Base-by-base conservation (phyloP, 1,284 basidiomycete species). In the Apiotrichum mycotoxinovorans region DNA sequence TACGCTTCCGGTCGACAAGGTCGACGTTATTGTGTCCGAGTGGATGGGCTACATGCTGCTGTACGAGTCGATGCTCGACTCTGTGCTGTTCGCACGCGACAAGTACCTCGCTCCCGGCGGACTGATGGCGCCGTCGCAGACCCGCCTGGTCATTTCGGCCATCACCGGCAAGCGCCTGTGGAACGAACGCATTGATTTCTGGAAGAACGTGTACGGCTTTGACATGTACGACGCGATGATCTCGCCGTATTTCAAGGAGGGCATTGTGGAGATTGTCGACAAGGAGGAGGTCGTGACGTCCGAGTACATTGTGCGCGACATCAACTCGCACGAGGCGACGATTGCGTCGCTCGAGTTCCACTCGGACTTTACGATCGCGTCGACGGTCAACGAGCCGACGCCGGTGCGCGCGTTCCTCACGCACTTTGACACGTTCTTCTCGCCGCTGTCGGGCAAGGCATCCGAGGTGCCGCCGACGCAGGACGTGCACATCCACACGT, bases 21-120 rank as follows among this genome's bases (percentile, higher is more conserved):
- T 98, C 35, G 94, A 98, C 73, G 83, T 98, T 51, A 92, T 98
- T 71, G 82, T 98, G 50, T 93, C 89, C 30, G 95, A 98, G 77
- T 98, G 95, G 95, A 98, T 98, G 95, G 77, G 91, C 4, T 93
- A 93, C 70, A 88, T 88, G 35, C 80, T 93, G 25, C 82, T 96
- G 23, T 98, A 98, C 76, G 95, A 98, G 77, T 91, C 88, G 45
- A 98, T 98, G 95, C 83, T 98, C 25, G 94, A 97, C 73, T 96
- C 92, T 0, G 95, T 98, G 8, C 79, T 98, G 12, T 40, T 50
- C 26, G 60, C 60, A 4, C 60, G 60, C 27, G 57, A 62, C 52
- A 52, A 52, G 35, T 62, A 45, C 60, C 81, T 98, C 43, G 80
- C 81, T 41, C 83, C 85, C 0, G 79, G 58, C 0, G 93, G 93